These are phyloP conservation scores for Mycosphaerella sp. DNA, from an alignment of 2,329 filamentous ascomycete genomes.

Conservation along the genomic window DNA sequence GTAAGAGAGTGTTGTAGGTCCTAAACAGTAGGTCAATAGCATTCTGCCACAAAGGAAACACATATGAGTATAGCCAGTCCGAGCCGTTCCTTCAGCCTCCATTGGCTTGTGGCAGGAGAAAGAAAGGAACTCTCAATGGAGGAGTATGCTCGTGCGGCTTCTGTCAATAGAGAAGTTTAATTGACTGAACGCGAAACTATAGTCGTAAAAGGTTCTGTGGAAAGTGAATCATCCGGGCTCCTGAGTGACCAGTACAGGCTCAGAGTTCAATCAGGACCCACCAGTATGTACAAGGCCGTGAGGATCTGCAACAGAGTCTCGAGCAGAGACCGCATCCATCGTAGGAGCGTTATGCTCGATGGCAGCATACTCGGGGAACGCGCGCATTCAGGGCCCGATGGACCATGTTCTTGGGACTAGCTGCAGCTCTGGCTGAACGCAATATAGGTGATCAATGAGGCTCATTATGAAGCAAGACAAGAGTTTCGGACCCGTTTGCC, in stretches of 20 bases:
- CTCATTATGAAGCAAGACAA: conserved; percentile 6
- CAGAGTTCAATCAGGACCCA: not conserved
- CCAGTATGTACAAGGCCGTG: not conserved
- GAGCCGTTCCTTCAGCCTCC: not conserved
- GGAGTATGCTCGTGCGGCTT: not conserved
- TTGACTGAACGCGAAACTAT: not conserved
- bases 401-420: not conserved
- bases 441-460: not conserved
- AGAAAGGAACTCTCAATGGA: conserved; percentile 1
- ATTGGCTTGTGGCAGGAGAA: not conserved
- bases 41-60: conserved; percentile 12
- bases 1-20: not conserved
- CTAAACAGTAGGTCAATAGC: conserved; percentile 16
- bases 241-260: not conserved
- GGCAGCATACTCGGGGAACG: not conserved
- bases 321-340: not conserved
- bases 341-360: not conserved
- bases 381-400: not conserved
- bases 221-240: not conserved
- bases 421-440: not conserved
- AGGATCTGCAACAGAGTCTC: not conserved
- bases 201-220: not conserved
- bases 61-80: not conserved
- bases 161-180: not conserved
- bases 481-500: conserved; percentile 3